These are phyloP conservation scores for Chlamydomonas sp. DNA, from an alignment of 139 green algal species.

Conservation along the genomic window DNA sequence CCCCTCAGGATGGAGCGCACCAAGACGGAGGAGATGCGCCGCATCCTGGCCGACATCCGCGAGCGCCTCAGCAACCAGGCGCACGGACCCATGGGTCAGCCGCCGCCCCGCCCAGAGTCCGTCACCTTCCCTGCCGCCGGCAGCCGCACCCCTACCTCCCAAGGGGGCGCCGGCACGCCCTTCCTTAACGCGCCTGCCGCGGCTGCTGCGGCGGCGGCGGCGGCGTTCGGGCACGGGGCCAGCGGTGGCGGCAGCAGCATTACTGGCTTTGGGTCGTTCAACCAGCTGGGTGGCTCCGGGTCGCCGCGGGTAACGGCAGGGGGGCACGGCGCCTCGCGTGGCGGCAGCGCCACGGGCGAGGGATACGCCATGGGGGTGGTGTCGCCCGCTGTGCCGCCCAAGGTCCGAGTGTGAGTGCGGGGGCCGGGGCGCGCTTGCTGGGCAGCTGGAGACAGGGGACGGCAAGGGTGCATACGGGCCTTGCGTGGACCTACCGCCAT, in stretches of 20 bases:
- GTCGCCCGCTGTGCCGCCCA: too few relatives aligned
- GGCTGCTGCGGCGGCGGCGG: not conserved
- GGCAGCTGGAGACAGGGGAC: too few relatives aligned
- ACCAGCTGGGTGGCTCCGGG: not conserved
- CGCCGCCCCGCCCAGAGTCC: not conserved
- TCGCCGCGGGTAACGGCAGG: not conserved
- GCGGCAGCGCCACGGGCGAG: slow-evolving; percentile 18
- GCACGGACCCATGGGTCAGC: not conserved
- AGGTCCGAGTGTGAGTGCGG: slow-evolving; percentile 27
- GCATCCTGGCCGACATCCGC: slow-evolving; percentile 39
- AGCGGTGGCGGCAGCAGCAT: not conserved
- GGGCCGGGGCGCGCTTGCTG: not conserved
- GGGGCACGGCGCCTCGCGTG: not conserved
- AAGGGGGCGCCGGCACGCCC: not conserved
- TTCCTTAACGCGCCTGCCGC: slow-evolving; percentile 6
- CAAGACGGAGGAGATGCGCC: slow-evolving; percentile 44
- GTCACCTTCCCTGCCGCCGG: slow-evolving; percentile 21
- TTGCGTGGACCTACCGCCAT: too few relatives aligned
- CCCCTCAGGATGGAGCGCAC: slow-evolving; percentile 25
- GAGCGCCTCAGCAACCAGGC: slow-evolving; percentile 29
- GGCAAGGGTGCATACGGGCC: too few relatives aligned
- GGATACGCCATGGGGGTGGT: too few relatives aligned
- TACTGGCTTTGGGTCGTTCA: not conserved
- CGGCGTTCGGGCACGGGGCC: not conserved
- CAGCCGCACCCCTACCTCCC: not conserved